A percentile compares a stretch with the other conserved stretches of the same genome.
Conservation (phyloP, 805 yeast species). For the Barnettozyma botsteinii region DNA sequence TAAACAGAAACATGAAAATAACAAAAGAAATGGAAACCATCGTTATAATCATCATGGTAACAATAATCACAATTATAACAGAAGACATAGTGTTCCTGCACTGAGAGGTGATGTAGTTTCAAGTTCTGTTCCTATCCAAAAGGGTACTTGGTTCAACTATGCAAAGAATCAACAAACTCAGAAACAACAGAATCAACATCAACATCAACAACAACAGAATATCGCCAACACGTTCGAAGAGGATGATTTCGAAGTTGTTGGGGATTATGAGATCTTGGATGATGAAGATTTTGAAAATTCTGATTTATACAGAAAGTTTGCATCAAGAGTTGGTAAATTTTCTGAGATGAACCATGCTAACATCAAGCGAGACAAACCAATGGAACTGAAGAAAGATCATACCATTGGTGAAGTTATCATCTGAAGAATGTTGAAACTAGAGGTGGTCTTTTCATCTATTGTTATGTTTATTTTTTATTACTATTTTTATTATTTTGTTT, state of each 20-base stretch:
- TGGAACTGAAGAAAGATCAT: not conserved
- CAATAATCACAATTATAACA: conserved; percentile 1
- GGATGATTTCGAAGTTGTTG: conserved; percentile 15
- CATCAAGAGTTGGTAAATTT: conserved; percentile 20
- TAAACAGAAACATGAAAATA: conserved; percentile 3
- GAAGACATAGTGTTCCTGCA: conserved; percentile 17
- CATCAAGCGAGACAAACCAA: not conserved
- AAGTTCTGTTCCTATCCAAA: conserved; percentile 32
- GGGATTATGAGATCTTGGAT: conserved; percentile 9
- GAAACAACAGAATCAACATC: not conserved
- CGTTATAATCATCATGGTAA: not conserved
- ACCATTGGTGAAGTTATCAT: not conserved
- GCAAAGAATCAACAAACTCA: not conserved
- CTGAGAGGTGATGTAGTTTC: conserved; percentile 21
- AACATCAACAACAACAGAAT: not conserved
- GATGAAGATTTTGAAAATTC: conserved; percentile 24
- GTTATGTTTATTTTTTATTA: not conserved
- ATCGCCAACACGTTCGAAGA: conserved; percentile 13
- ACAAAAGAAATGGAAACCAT: conserved; percentile 1
- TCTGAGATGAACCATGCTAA: conserved; percentile 4
- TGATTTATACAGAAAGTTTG: conserved; percentile 18
- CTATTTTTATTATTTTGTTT: not conserved
- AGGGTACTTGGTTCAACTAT: conserved; percentile 28
- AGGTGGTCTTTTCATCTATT: not conserved
- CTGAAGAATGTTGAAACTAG: not conserved